Evolutionary conservation across 257 asterid genomes (phyloP).

Genomic region (Solanum infundibuliforme): DNA sequence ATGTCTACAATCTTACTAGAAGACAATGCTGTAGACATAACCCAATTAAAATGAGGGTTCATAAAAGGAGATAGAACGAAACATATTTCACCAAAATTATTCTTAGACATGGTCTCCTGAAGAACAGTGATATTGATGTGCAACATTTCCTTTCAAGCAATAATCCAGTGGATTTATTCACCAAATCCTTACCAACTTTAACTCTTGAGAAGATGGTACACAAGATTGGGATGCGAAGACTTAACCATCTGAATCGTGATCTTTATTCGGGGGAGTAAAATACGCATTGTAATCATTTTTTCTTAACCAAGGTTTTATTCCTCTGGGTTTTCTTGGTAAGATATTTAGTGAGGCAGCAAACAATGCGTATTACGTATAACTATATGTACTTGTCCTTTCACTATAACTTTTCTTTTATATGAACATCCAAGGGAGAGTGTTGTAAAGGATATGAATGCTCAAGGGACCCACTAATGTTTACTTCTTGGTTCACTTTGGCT

Average conservation of each 20-base stretch:
- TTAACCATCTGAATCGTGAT: neutral
- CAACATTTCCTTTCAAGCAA: neutral
- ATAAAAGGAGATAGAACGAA: no score
- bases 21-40: neutral
- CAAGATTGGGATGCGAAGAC: neutral
- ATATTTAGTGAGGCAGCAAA: neutral
- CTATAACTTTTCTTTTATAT: neutral
- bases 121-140: neutral
- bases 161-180: neutral
- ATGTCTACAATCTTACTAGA: neutral
- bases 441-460: neutral
- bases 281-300: neutral
- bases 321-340: neutral
- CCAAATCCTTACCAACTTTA: neutral
- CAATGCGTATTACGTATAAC: neutral
- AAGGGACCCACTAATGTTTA: neutral
- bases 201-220: neutral
- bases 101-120: neutral
- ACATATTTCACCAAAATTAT: neutral
- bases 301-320: neutral
- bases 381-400: neutral
- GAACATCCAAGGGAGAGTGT: neutral
- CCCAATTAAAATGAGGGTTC: neutral
- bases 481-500: neutral
- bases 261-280: neutral